A percentile compares a stretch with the other conserved stretches of the same genome.
These are phyloP conservation scores for Cercospora beticola DNA, from an alignment of 2,329 filamentous ascomycete genomes.

Conservation along the genomic window DNA sequence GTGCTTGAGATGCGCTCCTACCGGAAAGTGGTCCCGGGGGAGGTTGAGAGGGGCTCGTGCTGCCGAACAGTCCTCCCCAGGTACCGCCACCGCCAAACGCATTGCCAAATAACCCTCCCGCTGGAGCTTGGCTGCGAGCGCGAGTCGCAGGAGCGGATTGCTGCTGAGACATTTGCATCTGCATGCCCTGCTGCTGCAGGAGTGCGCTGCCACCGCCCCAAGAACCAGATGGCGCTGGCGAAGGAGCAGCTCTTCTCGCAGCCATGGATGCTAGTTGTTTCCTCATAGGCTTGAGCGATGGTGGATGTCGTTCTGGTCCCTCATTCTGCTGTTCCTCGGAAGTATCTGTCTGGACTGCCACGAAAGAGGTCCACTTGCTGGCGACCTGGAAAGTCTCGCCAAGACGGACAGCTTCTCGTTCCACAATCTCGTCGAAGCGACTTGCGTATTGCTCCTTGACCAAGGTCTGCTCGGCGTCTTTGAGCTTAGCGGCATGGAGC, in stretches of 20 bases:
- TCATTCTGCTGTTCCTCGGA: not conserved
- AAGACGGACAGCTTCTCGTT: constrained; percentile 65
- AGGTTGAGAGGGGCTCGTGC: not conserved
- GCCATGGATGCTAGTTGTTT: not conserved
- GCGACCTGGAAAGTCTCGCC: constrained; percentile 66
- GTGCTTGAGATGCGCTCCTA: not conserved
- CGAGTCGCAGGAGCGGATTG: not conserved
- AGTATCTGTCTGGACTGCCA: constrained; percentile 57
- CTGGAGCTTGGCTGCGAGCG: not conserved
- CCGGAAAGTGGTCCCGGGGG: not conserved
- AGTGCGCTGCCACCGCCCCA: not conserved
- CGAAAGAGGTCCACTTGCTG: constrained; percentile 71
- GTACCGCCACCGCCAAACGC: not conserved
- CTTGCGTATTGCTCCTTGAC: constrained; percentile 51
- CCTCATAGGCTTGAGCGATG: not conserved
- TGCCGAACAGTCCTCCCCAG: not conserved
- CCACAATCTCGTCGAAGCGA: constrained; percentile 60
- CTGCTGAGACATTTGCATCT: not conserved
- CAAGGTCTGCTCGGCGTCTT: constrained; percentile 39
- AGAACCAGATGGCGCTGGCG: not conserved
- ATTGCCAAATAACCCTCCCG: not conserved
- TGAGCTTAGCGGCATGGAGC: constrained; percentile 51
- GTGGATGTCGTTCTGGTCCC: not conserved
- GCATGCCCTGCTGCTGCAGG: not conserved
- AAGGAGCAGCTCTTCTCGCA: not conserved